Evolutionary conservation across 2,329 filamentous ascomycete genomes (phyloP).

Genomic region (Trichoderma endophyticum): DNA sequence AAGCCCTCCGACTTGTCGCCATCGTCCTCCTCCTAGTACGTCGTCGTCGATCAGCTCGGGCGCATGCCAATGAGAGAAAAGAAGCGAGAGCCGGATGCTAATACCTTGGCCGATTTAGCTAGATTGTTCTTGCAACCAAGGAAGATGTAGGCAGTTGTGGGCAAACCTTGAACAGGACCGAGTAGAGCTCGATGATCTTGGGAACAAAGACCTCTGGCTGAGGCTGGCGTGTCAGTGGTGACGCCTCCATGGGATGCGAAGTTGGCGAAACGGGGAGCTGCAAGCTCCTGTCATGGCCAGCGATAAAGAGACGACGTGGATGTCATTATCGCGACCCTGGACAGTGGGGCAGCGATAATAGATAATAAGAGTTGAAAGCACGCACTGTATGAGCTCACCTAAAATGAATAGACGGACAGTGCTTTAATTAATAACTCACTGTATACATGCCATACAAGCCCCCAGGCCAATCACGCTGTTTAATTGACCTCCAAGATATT

Average conservation of each 20-base stretch:
- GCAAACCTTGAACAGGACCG: constrained; percentile 71
- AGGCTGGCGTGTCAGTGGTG: constrained; percentile 88
- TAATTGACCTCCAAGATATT: background rate
- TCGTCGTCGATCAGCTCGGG: constrained; percentile 30
- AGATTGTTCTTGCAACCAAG: constrained; percentile 13
- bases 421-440: background rate
- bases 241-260: constrained; percentile 67
- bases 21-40: constrained; percentile 58
- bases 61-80: constrained; percentile 18
- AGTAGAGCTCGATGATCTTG: constrained; percentile 89
- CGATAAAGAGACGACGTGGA: constrained; percentile 16
- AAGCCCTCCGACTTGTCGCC: constrained; percentile 80
- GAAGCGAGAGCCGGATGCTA: constrained; percentile 10
- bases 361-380: background rate
- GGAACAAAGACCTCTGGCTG: constrained; percentile 88
- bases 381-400: background rate
- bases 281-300: constrained; percentile 12
- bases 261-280: constrained; percentile 6
- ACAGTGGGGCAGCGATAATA: background rate
- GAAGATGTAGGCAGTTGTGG: constrained; percentile 2
- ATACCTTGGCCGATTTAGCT: constrained; percentile 28
- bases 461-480: background rate
- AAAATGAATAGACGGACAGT: background rate
- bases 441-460: background rate
- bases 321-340: constrained; percentile 15